A percentile compares a stretch with the other conserved stretches of the same genome.
Evolutionary conservation across 1,284 basidiomycete species (phyloP).

Genomic region (Xanthoconium separans): DNA sequence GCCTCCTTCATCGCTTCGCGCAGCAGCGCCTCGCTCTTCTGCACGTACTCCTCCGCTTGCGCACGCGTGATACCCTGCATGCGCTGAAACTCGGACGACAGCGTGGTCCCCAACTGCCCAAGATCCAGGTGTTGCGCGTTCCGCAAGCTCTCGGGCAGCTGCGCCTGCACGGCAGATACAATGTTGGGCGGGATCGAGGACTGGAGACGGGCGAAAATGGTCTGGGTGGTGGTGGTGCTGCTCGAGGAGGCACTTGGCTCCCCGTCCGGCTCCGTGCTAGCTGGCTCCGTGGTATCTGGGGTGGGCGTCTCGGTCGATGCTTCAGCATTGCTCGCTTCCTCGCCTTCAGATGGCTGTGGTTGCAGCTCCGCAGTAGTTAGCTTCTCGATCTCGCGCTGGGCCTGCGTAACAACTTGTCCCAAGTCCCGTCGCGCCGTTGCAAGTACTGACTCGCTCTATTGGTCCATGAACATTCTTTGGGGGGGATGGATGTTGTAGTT

Average conservation of each 20-base stretch:
- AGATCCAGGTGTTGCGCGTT: slow-evolving; percentile 66
- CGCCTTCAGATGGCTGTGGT: slow-evolving; percentile 6
- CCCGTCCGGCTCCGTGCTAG: slow-evolving; percentile 22
- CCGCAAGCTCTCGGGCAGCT: slow-evolving; percentile 64
- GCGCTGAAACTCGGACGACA: slow-evolving; percentile 70
- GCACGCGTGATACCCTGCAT: slow-evolving; percentile 70
- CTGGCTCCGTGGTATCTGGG: slow-evolving; percentile 24
- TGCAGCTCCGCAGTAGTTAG: slow-evolving; percentile 41
- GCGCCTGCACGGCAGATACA: slow-evolving; percentile 63
- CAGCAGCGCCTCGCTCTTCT: slow-evolving; percentile 73
- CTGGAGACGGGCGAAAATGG: slow-evolving; percentile 69
- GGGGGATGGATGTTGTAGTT: slow-evolving; percentile 1
- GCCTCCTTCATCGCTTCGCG: slow-evolving; percentile 72
- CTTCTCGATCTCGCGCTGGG: slow-evolving; percentile 77
- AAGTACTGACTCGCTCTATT: slow-evolving; percentile 73
- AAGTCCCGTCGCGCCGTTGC: slow-evolving; percentile 77
- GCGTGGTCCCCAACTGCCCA: slow-evolving; percentile 59
- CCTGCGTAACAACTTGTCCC: slow-evolving; percentile 74
- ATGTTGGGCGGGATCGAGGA: slow-evolving; percentile 70
- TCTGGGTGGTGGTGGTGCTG: slow-evolving; percentile 38
- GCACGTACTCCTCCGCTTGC: slow-evolving; percentile 83
- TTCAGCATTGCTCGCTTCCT: slow-evolving; percentile 18
- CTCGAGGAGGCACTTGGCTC: slow-evolving; percentile 23
- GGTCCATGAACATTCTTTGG: slow-evolving; percentile 5
- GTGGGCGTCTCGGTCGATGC: slow-evolving; percentile 24